Conservation (phyloP, 176 grass and related monocot genomes). For the Triticum monococcum region DNA sequence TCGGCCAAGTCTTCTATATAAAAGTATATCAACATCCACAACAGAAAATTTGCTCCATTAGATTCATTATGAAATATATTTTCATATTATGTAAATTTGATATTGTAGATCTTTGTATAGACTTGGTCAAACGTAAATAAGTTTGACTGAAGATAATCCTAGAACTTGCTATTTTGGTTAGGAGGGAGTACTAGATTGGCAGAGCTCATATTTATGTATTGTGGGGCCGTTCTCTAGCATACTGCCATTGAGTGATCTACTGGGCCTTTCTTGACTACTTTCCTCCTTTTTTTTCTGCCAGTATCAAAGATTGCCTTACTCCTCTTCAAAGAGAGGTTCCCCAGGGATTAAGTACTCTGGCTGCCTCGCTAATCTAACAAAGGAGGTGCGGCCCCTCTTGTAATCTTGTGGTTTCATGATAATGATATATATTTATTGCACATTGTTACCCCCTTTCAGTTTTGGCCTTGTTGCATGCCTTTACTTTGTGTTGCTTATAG, state of each 20-base stretch:
- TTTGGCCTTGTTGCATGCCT: neutral
- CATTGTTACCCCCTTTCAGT: neutral
- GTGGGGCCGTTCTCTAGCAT: neutral
- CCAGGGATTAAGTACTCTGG: slow-evolving; percentile 41
- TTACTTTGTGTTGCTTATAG: neutral
- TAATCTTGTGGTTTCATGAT: neutral
- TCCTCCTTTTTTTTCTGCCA: slow-evolving; percentile 10
- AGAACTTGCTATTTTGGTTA: no score
- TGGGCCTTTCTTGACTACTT: slow-evolving; percentile 4
- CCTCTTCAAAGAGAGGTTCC: slow-evolving; percentile 40
- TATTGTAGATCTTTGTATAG: no score
- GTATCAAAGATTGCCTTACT: slow-evolving; percentile 38
- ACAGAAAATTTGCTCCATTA: no score
- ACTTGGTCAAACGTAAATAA: no score
- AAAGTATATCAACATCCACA: no score
- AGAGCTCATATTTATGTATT: neutral
- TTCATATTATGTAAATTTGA: no score
- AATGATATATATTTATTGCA: neutral
- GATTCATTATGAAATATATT: no score
- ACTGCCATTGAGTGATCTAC: neutral
- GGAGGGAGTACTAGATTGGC: neutral
- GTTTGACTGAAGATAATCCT: no score
- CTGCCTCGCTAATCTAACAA: slow-evolving; percentile 37
- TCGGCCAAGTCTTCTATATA: no score
- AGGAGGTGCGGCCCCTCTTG: slow-evolving; percentile 44